Evolutionary conservation across 2,329 filamentous ascomycete genomes (phyloP), one percentile per base, ranked within the genome.

Genomic region (Beauveria sp.): DNA sequence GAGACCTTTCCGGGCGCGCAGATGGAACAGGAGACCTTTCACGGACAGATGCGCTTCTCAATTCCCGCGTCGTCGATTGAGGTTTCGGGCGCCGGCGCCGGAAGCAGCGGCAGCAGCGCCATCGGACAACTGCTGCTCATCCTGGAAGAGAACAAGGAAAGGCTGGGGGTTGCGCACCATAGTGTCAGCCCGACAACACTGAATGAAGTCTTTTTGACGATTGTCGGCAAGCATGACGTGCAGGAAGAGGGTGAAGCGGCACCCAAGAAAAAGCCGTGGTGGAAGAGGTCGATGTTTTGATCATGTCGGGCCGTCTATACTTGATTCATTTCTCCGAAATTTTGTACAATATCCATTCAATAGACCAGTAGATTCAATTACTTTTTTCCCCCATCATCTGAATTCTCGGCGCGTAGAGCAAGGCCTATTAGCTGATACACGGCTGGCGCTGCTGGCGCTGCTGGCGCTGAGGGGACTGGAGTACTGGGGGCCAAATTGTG

Each of bases 131-230:
- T 93, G 16, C 89, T 93, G 64, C 82, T 86, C 18, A 70, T 86
- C 53, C 77, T 95, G 0, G 91, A 96, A 73, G 82, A 84, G 65
- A 79, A 86, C 62, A 88, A 86, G 66, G 78, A 85, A 31, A 74
- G 75, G 5, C 70, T 95, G 45, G 89, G 89, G 0, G 81, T 96
- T 60, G 88, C 90, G 73, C 90, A 93, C 71, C 95, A 91, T 72
- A 89, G 87, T 51, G 89, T 95, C 65, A 88, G 84, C 60, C 89
- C 90, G 43, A 93, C 90, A 26, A 93, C 90, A n/a, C 76, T 96
- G 49, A 91, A 96, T 71, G 89, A 96, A 73, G 90, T 96, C 0
- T 96, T 96, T 73, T 74, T 96, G 72, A 83, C 81, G 28, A 92
- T 96, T 71, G 90, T 96, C 0, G 85, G 86, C 3, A 83, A 85